Evolutionary conservation across 106 monocot genomes (phyloP), one percentile per base, ranked within the genome.

Genomic region (Dendrobium nobile): DNA sequence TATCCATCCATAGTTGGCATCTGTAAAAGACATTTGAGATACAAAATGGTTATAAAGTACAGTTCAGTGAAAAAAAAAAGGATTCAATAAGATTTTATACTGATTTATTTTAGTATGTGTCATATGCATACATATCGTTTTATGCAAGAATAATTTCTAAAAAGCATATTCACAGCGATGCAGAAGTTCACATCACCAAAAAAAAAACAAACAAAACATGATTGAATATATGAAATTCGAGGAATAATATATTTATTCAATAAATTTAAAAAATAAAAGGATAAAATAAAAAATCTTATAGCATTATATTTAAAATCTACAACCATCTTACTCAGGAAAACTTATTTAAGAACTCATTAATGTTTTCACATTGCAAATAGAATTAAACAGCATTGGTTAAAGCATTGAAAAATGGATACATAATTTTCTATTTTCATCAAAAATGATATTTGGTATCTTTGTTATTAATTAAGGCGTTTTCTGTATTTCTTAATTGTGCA

Each of bases 1-100:
- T 90, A 95, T 7, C 98, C 98, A 84, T 95, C 75, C 98, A 99
- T 99, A 13, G 83, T 22, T 47, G 98, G 98, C 98, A 99, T 99
- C 95, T 99, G 74, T 27, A 47, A 54, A 70, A 41, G 44, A 47
- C 80, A 72, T 15, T 45, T 17, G 65, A 22, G 24, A 58, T 10
- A 77, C 18, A 37, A 41, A 37, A 78, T 78, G 33, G 4, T 78
- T 54, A 13, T 8, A 78, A 2, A 51, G 11, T 10, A 77, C 7
- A n/a, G 19, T 11, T 9, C 10, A 15, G 51, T 51, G 9, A 47
- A 51, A 2, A 51, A 51, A 51, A 51, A 51, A 2, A 31, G 31
- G 10, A 9, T 11, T 51, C 1, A 51, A 47, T 43, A 75, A 43
- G 44, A 42, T 2, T 13, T 41, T 44, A 41, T 19, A 0, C 16